Base-by-base conservation (phyloP, 768 basidiomycete species). In the Russula sp. region DNA sequence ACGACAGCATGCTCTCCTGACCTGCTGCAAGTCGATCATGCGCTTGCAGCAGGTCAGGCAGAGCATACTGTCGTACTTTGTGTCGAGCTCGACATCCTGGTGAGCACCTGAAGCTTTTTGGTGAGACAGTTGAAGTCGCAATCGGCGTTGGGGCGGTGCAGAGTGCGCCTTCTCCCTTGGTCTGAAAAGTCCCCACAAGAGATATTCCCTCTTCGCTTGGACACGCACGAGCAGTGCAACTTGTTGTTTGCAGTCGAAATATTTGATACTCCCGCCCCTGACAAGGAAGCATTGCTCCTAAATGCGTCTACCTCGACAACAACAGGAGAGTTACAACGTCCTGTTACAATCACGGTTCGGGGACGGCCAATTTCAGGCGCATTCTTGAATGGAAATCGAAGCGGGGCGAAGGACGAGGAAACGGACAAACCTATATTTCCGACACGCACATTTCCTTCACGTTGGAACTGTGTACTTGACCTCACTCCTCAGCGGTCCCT, bases 381-480 rank as follows among this genome's bases (percentile, higher is more conserved):
- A 32, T 34, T 57, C 26, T 32, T 34, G 5, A 60, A 67, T 18
- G 32, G 52, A n/a, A 64, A 50, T 14, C 62, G 70, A n/a, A 40
- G 8, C 9, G 40, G 18, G 28, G 36, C 42, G 54, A 65, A 24
- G 22, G 22, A 22, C 2, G 38, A 42, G 36, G 59, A 36, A 30
- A 54, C 0, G 59, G 48, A 53, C 1, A 34, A 67, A 5, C 46
- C 71, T 8, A 67, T 72, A 1, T 91, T 86, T 68, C 92, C 89
- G 0, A 92, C 94, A 9, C 77, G 76, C 14, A 79, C 84, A 0
- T 97, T 94, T 74, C 83, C 86, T 0, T 94, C 94, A 0, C 79
- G 87, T 34, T 97, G 94, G 94, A 96, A 92, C 68, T 94, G 92
- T 68, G 79, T 91, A 1, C 83, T 97, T 22, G 92, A 95, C 73